Evolutionary conservation across 202 grass and related monocot species (phyloP).

Genomic region (Eragrostis tef): DNA sequence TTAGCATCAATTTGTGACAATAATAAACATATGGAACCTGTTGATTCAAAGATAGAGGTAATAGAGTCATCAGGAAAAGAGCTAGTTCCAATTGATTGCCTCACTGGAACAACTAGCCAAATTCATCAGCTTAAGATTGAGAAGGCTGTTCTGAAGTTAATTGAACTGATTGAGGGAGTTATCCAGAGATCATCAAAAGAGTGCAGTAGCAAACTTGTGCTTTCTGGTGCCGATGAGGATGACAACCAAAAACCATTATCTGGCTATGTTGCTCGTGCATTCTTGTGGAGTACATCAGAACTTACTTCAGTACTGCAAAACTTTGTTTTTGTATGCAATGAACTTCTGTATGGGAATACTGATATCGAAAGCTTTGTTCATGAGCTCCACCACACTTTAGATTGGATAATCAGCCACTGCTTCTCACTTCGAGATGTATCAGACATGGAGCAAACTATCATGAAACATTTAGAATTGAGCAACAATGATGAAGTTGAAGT

Average conservation of each 20-base stretch:
- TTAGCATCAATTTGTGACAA: constrained; percentile 53
- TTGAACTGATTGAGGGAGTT: constrained; percentile 81
- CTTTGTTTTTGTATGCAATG: constrained; percentile 73
- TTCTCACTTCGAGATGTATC: constrained; percentile 95
- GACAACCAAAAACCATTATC: constrained; percentile 18
- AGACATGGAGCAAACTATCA: constrained; percentile 81
- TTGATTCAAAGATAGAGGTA: constrained; percentile 49
- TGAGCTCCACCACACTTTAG: constrained; percentile 64
- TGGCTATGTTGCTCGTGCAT: constrained; percentile 78
- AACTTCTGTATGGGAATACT: constrained; percentile 61
- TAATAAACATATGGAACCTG: constrained; percentile 44
- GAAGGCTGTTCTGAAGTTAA: constrained; percentile 61
- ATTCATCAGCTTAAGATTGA: constrained; percentile 50
- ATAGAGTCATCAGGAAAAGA: constrained; percentile 54
- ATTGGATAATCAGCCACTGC: constrained; percentile 88
- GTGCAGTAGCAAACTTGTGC: constrained; percentile 36
- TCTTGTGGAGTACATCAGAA: constrained; percentile 86
- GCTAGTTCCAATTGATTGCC: constrained; percentile 51
- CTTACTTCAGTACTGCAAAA: constrained; percentile 64
- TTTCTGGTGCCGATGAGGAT: constrained; percentile 36
- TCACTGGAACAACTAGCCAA: constrained; percentile 39
- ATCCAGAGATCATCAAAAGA: constrained; percentile 67
- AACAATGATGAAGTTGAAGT: constrained; percentile 51
- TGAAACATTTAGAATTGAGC: constrained; percentile 68
- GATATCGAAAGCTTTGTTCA: constrained; percentile 68